Conservation (phyloP, 257 asterid species). For the Jacaranda mimosifolia region DNA sequence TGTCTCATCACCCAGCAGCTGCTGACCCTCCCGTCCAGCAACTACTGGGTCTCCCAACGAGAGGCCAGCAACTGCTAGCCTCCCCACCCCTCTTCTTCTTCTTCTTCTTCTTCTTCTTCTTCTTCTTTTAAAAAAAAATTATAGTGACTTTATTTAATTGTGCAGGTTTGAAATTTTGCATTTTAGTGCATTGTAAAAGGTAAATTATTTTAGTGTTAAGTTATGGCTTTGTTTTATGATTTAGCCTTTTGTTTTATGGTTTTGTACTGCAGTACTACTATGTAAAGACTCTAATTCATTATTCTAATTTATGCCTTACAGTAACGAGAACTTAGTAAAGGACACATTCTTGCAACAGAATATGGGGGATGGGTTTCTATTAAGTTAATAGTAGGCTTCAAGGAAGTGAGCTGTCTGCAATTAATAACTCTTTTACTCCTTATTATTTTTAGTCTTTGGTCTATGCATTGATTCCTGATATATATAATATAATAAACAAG, state of each 20-base stretch:
- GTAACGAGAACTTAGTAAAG: constrained; percentile 69
- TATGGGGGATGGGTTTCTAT: constrained; percentile 85
- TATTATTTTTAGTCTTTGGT: not conserved
- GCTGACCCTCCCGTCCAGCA: too few relatives aligned
- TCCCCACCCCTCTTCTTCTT: too few relatives aligned
- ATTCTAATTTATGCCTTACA: constrained; percentile 38
- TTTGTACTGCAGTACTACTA: not conserved
- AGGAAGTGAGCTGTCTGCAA: constrained; percentile 48
- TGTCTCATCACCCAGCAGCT: too few relatives aligned
- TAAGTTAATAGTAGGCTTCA: constrained; percentile 71
- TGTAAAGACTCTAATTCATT: not conserved
- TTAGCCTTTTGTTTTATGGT: not conserved
- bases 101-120: too few relatives aligned
- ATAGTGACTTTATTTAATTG: too few relatives aligned
- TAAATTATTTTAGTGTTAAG: too few relatives aligned
- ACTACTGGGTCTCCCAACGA: too few relatives aligned
- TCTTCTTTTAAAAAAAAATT: too few relatives aligned
- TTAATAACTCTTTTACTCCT: not conserved
- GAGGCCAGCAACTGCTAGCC: too few relatives aligned
- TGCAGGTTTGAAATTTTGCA: too few relatives aligned
- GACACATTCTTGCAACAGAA: constrained; percentile 67
- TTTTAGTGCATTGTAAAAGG: too few relatives aligned
- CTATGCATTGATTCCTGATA: constrained; percentile 15
- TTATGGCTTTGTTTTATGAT: not conserved
- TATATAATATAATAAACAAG: not conserved